Evolutionary conservation across 1,284 basidiomycete species (phyloP).

Genomic region (Marasmius fiardii): DNA sequence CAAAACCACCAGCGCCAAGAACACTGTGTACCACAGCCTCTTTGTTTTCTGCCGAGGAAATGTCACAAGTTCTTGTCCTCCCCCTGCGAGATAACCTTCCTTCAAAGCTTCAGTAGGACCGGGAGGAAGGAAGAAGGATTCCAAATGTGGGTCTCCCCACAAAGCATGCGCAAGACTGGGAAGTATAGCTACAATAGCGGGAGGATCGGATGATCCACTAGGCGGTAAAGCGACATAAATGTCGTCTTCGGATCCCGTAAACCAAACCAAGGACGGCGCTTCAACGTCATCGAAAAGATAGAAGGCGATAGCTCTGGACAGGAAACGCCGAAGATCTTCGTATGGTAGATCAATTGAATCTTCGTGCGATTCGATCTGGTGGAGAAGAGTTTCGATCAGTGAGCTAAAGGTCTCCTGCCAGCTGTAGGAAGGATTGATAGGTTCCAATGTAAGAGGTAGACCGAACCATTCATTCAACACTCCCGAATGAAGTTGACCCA

Average conservation of each 20-base stretch:
- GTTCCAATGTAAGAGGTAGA: slow-evolving; percentile 29
- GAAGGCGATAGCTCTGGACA: slow-evolving; percentile 66
- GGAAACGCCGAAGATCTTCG: slow-evolving; percentile 42
- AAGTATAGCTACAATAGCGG: slow-evolving; percentile 38
- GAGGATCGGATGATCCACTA: slow-evolving; percentile 18
- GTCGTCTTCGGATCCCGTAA: slow-evolving; percentile 54
- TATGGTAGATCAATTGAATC: slow-evolving; percentile 28
- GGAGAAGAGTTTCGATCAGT: slow-evolving; percentile 54
- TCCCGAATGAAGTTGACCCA: slow-evolving; percentile 55
- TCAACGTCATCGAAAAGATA: slow-evolving; percentile 75
- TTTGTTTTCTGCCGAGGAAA: slow-evolving; percentile 64
- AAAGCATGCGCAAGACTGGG: slow-evolving; percentile 53
- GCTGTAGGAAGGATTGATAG: slow-evolving; percentile 41
- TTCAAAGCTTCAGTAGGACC: slow-evolving; percentile 46
- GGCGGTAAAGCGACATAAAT: slow-evolving; percentile 35
- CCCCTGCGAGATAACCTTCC: slow-evolving; percentile 53
- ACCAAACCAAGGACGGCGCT: slow-evolving; percentile 61
- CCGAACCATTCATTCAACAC: slow-evolving; percentile 76
- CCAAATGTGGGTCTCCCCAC: slow-evolving; percentile 75
- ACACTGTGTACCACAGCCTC: slow-evolving; percentile 69
- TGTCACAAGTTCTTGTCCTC: slow-evolving; percentile 41
- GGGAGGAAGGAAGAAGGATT: slow-evolving; percentile 52
- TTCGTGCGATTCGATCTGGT: slow-evolving; percentile 24
- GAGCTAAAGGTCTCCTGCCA: slow-evolving; percentile 72
- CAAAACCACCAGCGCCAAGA: slow-evolving; percentile 52